Percentiles rank a stretch among this genome's conserved stretches.
Evolutionary conservation across 2,329 filamentous ascomycete genomes (phyloP).

Genomic region (Claviceps cyperi): DNA sequence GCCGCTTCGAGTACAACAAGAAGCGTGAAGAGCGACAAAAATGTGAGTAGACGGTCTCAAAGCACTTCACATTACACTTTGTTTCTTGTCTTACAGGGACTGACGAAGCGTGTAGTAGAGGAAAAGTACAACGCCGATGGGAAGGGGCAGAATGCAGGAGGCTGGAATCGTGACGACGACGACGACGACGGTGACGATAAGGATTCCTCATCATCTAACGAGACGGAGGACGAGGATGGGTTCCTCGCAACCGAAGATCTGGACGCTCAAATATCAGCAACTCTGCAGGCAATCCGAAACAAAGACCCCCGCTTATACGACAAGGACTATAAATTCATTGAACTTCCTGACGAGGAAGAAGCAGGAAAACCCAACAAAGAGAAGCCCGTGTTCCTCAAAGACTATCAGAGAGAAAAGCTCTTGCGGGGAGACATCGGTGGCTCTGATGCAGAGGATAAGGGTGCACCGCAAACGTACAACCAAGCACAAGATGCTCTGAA

Average conservation of each 20-base stretch:
- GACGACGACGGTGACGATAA: conserved; percentile 35
- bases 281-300: conserved; percentile 70
- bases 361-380: conserved; percentile 45
- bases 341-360: conserved; percentile 39
- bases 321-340: conserved; percentile 63
- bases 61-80: background rate
- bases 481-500: conserved; percentile 82
- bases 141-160: conserved; percentile 14
- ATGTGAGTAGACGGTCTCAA: conserved; percentile 28
- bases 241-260: conserved; percentile 74
- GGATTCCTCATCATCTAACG: conserved; percentile 56
- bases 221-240: conserved; percentile 81
- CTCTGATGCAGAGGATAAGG: conserved; percentile 43
- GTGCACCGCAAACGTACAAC: conserved; percentile 55
- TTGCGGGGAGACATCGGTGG: conserved; percentile 53
- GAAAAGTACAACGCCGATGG: conserved; percentile 56
- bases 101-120: conserved; percentile 46
- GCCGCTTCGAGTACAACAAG: conserved; percentile 90
- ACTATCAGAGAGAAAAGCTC: conserved; percentile 89
- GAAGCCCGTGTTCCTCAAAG: conserved; percentile 71
- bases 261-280: conserved; percentile 76
- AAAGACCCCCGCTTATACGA: conserved; percentile 92
- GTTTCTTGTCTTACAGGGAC: background rate
- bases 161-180: conserved; percentile 13
- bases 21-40: conserved; percentile 76